phyloP scores from a whole-genome alignment of 2,329 filamentous ascomycete genomes.

The Cladorrhinum sp. region DNA sequence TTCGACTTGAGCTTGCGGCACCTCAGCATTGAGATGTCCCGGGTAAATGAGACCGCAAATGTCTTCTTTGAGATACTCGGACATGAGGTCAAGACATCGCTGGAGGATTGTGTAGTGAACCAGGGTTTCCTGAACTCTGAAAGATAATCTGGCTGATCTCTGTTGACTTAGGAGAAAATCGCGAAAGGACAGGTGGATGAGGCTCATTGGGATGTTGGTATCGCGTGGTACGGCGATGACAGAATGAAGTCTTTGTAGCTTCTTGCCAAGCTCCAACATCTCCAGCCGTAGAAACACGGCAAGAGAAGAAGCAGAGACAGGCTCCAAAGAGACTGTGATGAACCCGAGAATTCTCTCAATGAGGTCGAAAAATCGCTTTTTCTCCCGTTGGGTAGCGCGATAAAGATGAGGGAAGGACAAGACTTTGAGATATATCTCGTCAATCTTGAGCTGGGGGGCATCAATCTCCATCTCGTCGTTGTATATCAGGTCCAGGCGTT shows the following conservation, averaged over 20 bases:
- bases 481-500: background rate
- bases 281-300: background rate
- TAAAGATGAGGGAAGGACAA: background rate
- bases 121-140: too few relatives aligned
- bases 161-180: background rate
- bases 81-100: background rate
- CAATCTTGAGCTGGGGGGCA: background rate
- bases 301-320: background rate
- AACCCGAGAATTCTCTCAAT: background rate
- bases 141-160: background rate
- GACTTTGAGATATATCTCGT: slow-evolving; percentile 2
- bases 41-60: background rate
- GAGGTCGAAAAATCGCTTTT: background rate
- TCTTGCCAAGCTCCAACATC: background rate
- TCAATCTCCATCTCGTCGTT: background rate
- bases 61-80: background rate
- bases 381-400: background rate
- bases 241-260: background rate
- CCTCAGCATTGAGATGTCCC: background rate
- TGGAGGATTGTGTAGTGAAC: background rate
- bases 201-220: background rate
- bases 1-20: background rate
- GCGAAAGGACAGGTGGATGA: background rate
- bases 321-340: background rate
- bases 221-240: background rate